Conservation (phyloP, 192 early-diverging fungal genomes). For the Paraglomus brasilianum region DNA sequence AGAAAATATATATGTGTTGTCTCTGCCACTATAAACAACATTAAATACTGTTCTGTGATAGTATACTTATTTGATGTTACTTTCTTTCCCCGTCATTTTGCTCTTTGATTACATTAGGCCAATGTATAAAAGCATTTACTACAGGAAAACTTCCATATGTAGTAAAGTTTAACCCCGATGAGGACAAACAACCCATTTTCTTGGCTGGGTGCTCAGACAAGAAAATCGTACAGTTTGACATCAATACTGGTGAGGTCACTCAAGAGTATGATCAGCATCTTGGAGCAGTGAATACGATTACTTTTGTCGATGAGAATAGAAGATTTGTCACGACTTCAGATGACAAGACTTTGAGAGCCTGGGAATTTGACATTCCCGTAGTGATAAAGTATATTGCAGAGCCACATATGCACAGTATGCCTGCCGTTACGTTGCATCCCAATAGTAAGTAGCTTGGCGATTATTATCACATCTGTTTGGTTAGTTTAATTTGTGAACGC, state of each 20-base stretch:
- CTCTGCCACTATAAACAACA: background rate
- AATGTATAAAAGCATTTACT: constrained; percentile 75
- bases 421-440: constrained; percentile 85
- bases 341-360: constrained; percentile 95
- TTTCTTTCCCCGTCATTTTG: too few species aligned
- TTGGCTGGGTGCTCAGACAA: constrained; percentile 92
- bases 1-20: constrained; percentile 3
- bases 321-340: constrained; percentile 95
- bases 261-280: constrained; percentile 98
- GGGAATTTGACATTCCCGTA: constrained; percentile 99
- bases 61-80: background rate
- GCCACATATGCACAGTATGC: constrained; percentile 95
- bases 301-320: constrained; percentile 92
- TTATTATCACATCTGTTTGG: background rate
- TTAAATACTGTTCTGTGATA: constrained; percentile 10
- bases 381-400: constrained; percentile 98
- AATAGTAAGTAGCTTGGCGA: constrained; percentile 60
- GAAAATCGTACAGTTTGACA: constrained; percentile 87
- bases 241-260: constrained; percentile 73
- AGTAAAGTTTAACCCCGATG: constrained; percentile 88
- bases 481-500: background rate
- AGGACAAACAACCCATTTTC: constrained; percentile 83
- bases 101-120: constrained; percentile 39
- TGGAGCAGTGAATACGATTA: constrained; percentile 95
- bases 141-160: constrained; percentile 85